These are phyloP conservation scores for Apiospora kogelbergensis DNA, from an alignment of 2,329 filamentous ascomycete genomes.

Conservation along the genomic window DNA sequence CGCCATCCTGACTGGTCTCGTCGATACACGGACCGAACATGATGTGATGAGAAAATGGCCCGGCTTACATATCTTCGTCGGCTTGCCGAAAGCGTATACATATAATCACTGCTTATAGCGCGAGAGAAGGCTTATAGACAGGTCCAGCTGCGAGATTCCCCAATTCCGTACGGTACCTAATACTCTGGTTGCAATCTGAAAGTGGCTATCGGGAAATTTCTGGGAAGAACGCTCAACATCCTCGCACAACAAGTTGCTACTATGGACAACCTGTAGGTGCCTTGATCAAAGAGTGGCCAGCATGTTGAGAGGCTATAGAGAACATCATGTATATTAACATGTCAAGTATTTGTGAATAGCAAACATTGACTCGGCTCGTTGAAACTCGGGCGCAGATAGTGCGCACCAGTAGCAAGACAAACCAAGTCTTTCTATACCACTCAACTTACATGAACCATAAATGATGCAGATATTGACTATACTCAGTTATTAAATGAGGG, in stretches of 20 bases:
- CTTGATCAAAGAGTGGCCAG: neutral
- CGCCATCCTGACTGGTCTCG: neutral
- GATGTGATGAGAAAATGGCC: neutral
- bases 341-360: neutral
- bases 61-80: neutral
- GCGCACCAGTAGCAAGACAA: neutral
- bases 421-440: rapidly evolving
- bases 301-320: neutral
- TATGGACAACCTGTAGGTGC: neutral
- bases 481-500: neutral
- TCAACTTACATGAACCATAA: neutral
- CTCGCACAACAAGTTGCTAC: neutral
- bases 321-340: neutral
- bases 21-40: neutral
- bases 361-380: neutral
- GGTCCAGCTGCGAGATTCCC: too few relatives aligned
- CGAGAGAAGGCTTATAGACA: neutral
- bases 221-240: neutral
- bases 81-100: neutral
- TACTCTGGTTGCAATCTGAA: neutral
- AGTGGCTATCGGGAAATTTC: neutral
- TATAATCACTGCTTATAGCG: neutral
- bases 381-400: neutral
- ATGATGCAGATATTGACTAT: neutral
- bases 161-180: neutral